These are phyloP conservation scores for Mariannaea elegans DNA, from an alignment of 2,329 filamentous ascomycete genomes.

Conservation along the genomic window DNA sequence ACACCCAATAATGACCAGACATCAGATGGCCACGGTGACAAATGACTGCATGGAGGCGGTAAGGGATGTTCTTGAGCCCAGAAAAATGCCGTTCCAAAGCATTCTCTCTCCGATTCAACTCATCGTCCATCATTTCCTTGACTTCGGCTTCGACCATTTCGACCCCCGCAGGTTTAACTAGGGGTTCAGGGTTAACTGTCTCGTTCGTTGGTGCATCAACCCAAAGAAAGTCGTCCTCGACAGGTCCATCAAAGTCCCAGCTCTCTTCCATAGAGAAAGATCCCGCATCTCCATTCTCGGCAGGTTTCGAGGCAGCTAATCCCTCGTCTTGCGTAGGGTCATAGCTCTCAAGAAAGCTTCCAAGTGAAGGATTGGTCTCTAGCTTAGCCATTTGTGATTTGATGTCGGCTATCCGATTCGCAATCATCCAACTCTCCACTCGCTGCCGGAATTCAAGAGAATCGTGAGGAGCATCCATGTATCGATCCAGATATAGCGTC, in stretches of 20 bases:
- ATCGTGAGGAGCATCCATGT: slow-evolving; percentile 74
- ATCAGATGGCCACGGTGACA: slow-evolving; percentile 81
- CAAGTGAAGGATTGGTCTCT: slow-evolving; percentile 33
- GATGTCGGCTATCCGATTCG: slow-evolving; percentile 67
- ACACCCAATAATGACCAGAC: slow-evolving; percentile 95
- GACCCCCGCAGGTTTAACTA: slow-evolving; percentile 25
- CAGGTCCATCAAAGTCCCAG: slow-evolving; percentile 51
- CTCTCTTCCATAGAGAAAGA: slow-evolving; percentile 35
- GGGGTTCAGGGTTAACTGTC: background rate
- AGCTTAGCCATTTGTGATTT: slow-evolving; percentile 50
- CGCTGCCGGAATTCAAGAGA: slow-evolving; percentile 71
- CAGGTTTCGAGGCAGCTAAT: background rate
- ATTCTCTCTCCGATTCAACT: slow-evolving; percentile 46
- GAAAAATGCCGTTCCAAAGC: slow-evolving; percentile 46
- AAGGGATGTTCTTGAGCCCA: slow-evolving; percentile 72
- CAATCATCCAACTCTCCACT: slow-evolving; percentile 78
- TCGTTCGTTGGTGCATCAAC: slow-evolving; percentile 31
- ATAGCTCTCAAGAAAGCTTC: slow-evolving; percentile 42
- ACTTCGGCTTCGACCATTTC: slow-evolving; percentile 40
- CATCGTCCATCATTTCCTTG: slow-evolving; percentile 56
- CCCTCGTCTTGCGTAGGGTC: slow-evolving; percentile 13
- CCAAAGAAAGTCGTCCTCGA: slow-evolving; percentile 48
- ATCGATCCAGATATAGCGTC: slow-evolving; percentile 86
- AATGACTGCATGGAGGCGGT: slow-evolving; percentile 90
- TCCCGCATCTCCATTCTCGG: slow-evolving; percentile 10